Evolutionary conservation across 2,329 filamentous ascomycete genomes (phyloP).

Genomic region (Beauveria varroae): DNA sequence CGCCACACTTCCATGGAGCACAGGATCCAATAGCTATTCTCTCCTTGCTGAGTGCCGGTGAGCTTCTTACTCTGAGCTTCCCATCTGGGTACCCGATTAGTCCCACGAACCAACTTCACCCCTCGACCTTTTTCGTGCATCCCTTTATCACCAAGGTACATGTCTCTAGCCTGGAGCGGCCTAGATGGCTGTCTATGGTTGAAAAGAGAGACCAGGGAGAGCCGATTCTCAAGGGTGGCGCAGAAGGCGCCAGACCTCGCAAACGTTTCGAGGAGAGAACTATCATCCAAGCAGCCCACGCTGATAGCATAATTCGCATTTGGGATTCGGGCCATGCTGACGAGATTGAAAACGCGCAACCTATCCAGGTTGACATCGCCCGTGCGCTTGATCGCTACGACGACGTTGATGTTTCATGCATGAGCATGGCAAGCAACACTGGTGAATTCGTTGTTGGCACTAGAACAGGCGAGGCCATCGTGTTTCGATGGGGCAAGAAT

Average conservation of each 20-base stretch:
- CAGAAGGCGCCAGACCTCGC: constrained; percentile 59
- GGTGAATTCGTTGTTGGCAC: constrained; percentile 82
- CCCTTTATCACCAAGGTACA: constrained; percentile 73
- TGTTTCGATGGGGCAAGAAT: constrained; percentile 87
- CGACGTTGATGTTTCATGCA: constrained; percentile 67
- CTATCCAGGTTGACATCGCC: constrained; percentile 81
- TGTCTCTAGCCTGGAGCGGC: constrained; percentile 67
- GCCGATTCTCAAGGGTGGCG: constrained; percentile 70
- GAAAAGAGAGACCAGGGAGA: constrained; percentile 77
- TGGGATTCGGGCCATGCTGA: constrained; percentile 93
- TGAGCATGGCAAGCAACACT: constrained; percentile 72
- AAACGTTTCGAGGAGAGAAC: constrained; percentile 78
- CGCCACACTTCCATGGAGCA: constrained; percentile 78
- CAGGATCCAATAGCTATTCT: constrained; percentile 88
- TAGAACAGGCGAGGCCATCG: constrained; percentile 70
- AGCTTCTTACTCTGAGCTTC: constrained; percentile 84
- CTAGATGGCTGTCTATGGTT: constrained; percentile 83
- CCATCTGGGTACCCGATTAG: constrained; percentile 86
- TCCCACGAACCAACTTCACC: constrained; percentile 86
- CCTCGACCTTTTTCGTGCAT: constrained; percentile 80
- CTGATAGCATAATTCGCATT: constrained; percentile 81
- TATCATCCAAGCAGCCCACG: constrained; percentile 79
- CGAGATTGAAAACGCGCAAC: constrained; percentile 77
- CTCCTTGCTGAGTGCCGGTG: constrained; percentile 73
- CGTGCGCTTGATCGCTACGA: constrained; percentile 73